Base-by-base conservation (phyloP, 75 land plant species). In the Sequoiadendron giganteum region DNA sequence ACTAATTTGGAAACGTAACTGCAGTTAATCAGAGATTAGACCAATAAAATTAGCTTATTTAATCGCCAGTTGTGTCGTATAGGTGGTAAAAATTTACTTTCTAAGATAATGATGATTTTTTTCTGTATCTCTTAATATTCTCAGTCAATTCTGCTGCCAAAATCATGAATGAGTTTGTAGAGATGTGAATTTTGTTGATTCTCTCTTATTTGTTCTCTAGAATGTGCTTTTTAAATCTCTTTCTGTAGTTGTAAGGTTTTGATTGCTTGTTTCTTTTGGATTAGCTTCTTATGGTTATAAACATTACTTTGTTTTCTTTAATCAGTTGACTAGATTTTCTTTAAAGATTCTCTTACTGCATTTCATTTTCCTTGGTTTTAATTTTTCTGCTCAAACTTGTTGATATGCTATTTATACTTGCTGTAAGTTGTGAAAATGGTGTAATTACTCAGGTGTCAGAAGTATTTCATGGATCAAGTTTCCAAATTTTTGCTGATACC, bases 401-500 rank as follows among this genome's bases (percentile, higher is more conserved):
- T 2, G 16, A 81, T 8, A 40, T 81, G 47, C n/a, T 72, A 72
- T 16, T 81, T 25, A 42, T 81, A 25, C 15, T 43, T 28, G 10
- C 40, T 40, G 30, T 6, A 25, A 81, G 45, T 47, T 13, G 52
- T 82, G 48, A 82, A 82, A 45, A 11, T 82, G 52, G 52, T 47
- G 47, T 47, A 82, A 45, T n/a, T 82, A 28, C 48, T 87, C 94
- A 98, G 99, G 95, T 98, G 21, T 91, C 95, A 42, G 94, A 92
- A 77, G 25, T 97, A 45, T 95, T 97, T 88, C 85, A 32, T 55
- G 93, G 90, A 21, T 90, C 99, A 68, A 80, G 90, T 87, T 96
- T 96, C 86, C 93, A 93, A 88, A 92, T 95, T 58, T 98, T 98
- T 87, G 82, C 94, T 36, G 95, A 93, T 88, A 65, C 95, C 70